Evolutionary conservation across 257 asterid species (phyloP).

Genomic region (Solanum lignicaule): DNA sequence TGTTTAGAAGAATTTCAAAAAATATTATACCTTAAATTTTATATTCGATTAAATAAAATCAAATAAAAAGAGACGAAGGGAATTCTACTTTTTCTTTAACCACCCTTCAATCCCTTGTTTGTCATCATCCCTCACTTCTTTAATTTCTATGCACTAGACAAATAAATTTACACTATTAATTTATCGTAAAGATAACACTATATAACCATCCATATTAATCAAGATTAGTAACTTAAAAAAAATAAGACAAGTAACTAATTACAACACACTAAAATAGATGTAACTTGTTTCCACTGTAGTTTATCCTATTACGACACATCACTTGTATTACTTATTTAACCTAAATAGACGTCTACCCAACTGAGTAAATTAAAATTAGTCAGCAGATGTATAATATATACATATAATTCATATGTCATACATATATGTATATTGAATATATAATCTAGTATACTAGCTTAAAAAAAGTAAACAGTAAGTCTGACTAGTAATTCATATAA

Average conservation of each 20-base stretch:
- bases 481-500: not conserved
- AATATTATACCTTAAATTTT: not conserved
- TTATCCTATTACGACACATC: not conserved
- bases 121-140: not conserved
- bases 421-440: not conserved
- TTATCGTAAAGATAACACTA: not conserved
- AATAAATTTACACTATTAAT: not conserved
- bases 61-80: not conserved
- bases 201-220: not conserved
- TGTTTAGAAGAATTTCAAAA: not conserved
- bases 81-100: no score
- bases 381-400: not conserved
- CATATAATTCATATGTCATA: not conserved
- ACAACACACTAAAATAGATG: not conserved
- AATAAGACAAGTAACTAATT: not conserved
- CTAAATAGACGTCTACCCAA: not conserved
- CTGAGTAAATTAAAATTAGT: not conserved
- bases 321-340: not conserved
- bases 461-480: not conserved
- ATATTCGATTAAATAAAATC: not conserved
- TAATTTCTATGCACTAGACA: not conserved
- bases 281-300: not conserved
- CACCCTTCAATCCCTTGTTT: not conserved
- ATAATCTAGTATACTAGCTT: not conserved
- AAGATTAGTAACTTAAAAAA: not conserved